These are phyloP conservation scores for Coffea eugenioides DNA, from an alignment of 257 asterid species.

Conservation along the genomic window DNA sequence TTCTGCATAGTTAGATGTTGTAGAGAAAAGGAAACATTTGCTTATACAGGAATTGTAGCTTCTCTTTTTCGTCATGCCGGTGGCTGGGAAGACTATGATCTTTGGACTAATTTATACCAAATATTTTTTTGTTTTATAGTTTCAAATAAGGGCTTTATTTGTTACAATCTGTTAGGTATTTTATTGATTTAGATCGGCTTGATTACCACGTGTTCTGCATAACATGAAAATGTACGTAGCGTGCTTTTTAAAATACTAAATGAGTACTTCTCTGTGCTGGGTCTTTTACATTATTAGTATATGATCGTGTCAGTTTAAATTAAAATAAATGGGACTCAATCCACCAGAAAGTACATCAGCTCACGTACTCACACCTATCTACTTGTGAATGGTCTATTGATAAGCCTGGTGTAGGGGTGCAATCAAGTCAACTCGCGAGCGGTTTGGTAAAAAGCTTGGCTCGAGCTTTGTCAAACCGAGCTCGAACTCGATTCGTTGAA, in stretches of 20 bases:
- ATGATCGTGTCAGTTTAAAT: not conserved
- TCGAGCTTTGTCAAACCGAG: no score
- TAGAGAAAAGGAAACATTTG: slow-evolving; percentile 13
- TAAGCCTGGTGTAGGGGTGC: no score
- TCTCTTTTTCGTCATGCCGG: slow-evolving; percentile 5
- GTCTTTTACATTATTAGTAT: not conserved
- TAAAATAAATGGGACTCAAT: no score
- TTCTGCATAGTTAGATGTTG: slow-evolving; percentile 25
- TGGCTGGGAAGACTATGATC: slow-evolving; percentile 6
- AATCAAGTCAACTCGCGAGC: no score
- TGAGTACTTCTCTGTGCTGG: not conserved
- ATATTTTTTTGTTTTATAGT: not conserved
- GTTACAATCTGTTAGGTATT: not conserved
- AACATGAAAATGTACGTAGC: not conserved
- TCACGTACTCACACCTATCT: no score
- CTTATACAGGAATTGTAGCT: slow-evolving; percentile 15
- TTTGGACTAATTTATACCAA: slow-evolving; percentile 15
- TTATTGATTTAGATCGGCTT: not conserved
- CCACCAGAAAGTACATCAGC: no score
- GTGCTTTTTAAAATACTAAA: not conserved
- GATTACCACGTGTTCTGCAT: not conserved
- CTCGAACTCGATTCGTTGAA: no score
- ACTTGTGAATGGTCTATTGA: no score
- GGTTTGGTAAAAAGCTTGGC: no score
- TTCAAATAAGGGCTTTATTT: not conserved